phyloP scores from a whole-genome alignment of 106 monocot genomes.

The Alisma plantagoaquatica region DNA sequence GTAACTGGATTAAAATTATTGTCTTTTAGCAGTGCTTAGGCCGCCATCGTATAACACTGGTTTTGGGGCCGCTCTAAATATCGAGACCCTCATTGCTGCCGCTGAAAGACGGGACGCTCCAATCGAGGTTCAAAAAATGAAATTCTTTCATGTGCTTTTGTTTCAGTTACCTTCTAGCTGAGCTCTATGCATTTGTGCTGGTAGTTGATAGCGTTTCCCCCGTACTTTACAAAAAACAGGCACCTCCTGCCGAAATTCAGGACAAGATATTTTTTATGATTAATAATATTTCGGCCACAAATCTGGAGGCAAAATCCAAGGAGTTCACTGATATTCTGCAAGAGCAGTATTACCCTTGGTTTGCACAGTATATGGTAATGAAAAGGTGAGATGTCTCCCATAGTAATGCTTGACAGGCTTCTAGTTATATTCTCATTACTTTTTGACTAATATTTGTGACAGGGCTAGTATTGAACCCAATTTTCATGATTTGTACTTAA shows the following conservation, averaged over 20 bases:
- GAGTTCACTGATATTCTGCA: slow-evolving; percentile 76
- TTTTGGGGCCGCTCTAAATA: slow-evolving; percentile 92
- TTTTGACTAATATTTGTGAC: slow-evolving; percentile 21
- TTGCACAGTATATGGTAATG: slow-evolving; percentile 99
- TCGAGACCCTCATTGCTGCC: slow-evolving; percentile 91
- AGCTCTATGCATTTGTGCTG: not conserved
- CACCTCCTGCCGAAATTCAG: slow-evolving; percentile 71
- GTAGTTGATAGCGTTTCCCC: not conserved
- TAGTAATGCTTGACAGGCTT: not conserved
- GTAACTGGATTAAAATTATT: not conserved
- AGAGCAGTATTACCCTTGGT: slow-evolving; percentile 90
- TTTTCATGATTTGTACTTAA: slow-evolving; percentile 94
- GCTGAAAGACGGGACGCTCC: slow-evolving; percentile 91
- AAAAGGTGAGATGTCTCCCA: slow-evolving; percentile 52
- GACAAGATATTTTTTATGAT: slow-evolving; percentile 96
- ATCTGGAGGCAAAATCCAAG: slow-evolving; percentile 84
- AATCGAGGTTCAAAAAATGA: too few species aligned
- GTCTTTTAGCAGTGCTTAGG: slow-evolving; percentile 51
- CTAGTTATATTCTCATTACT: not conserved
- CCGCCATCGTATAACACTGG: slow-evolving; percentile 70
- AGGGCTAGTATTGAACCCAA: slow-evolving; percentile 99
- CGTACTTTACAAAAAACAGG: slow-evolving; percentile 26
- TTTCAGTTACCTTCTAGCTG: not conserved
- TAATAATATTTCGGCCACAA: slow-evolving; percentile 82
- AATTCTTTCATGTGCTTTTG: slow-evolving; percentile 4